A percentile compares a stretch with the other conserved stretches of the same genome.
These are phyloP conservation scores for Colletotrichum orbiculare DNA, from an alignment of 2,329 filamentous ascomycete species.

Conservation along the genomic window DNA sequence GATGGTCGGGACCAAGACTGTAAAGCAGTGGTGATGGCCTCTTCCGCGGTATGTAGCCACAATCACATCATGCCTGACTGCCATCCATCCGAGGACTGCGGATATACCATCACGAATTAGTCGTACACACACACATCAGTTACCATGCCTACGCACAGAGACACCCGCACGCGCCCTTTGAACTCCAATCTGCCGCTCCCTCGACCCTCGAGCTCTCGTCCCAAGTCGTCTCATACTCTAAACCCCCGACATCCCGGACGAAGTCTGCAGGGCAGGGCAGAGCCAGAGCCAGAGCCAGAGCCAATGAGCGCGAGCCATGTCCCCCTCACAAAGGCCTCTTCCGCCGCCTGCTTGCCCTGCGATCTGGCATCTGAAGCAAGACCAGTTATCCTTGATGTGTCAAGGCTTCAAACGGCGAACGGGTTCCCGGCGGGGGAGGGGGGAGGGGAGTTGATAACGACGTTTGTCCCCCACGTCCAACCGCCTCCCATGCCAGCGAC, in stretches of 20 bases:
- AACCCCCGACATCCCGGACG: constrained; percentile 5
- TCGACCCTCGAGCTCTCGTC: not conserved
- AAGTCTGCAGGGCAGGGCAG: not conserved
- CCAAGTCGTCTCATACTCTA: constrained; percentile 13
- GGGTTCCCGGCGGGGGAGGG: not conserved
- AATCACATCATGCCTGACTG: not conserved
- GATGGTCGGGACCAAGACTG: not conserved
- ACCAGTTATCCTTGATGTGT: constrained; percentile 29
- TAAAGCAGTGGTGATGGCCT: not conserved
- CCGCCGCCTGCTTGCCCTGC: not conserved
- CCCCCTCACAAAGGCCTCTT: not conserved
- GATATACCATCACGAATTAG: constrained; percentile 3
- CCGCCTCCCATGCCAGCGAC: not conserved
- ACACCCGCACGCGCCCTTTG: constrained; percentile 1
- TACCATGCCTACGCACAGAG: not conserved
- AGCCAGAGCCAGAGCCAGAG: not conserved
- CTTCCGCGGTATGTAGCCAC: not conserved
- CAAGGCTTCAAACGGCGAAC: constrained; percentile 22
- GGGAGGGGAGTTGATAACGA: constrained; percentile 21
- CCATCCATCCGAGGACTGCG: not conserved
- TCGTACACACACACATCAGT: not conserved
- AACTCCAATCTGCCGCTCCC: not conserved
- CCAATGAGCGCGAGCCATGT: constrained; percentile 13
- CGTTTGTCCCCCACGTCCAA: constrained; percentile 1
- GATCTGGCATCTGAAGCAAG: constrained; percentile 16